Conservation (phyloP, 2,329 filamentous ascomycete genomes). For the Aspergillus aculeatinus region DNA sequence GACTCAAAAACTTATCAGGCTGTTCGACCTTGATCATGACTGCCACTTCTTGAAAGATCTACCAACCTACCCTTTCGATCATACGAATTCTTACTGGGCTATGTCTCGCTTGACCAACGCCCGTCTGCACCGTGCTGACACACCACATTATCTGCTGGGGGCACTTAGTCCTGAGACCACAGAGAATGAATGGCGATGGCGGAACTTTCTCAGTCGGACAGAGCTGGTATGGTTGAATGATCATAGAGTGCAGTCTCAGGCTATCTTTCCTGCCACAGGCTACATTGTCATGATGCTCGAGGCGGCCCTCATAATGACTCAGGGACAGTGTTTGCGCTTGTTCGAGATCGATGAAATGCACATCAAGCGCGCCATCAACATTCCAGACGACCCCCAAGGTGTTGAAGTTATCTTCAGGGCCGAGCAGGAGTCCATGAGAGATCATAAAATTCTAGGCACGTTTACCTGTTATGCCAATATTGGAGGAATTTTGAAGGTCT, state of each 20-base stretch:
- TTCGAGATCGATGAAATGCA: conserved; percentile 2
- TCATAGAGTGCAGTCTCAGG: conserved; percentile 24
- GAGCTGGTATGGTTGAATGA: conserved; percentile 26
- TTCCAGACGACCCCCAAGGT: neutral
- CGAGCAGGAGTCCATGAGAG: neutral
- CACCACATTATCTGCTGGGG: conserved; percentile 7
- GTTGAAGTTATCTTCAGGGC: conserved; percentile 3
- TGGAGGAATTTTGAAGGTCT: neutral
- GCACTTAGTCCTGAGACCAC: conserved; percentile 3
- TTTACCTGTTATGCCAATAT: conserved; percentile 1
- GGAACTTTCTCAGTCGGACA: conserved; percentile 16
- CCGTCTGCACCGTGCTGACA: neutral
- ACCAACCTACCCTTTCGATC: conserved; percentile 10
- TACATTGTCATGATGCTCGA: conserved; percentile 17
- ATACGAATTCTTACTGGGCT: conserved; percentile 3
- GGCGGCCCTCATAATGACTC: conserved; percentile 4
- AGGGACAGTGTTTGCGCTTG: neutral
- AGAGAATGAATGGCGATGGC: conserved; percentile 16
- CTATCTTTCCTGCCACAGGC: conserved; percentile 28
- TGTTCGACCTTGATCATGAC: neutral
- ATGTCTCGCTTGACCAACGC: conserved; percentile 7
- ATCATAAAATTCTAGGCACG: neutral
- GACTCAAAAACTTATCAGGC: neutral
- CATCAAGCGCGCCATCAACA: neutral
- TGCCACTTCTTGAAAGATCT: neutral